Evolutionary conservation across 352 stramenopile genomes (phyloP), one percentile per base, ranked within the genome.

Genomic region (Pythium diclinum): DNA sequence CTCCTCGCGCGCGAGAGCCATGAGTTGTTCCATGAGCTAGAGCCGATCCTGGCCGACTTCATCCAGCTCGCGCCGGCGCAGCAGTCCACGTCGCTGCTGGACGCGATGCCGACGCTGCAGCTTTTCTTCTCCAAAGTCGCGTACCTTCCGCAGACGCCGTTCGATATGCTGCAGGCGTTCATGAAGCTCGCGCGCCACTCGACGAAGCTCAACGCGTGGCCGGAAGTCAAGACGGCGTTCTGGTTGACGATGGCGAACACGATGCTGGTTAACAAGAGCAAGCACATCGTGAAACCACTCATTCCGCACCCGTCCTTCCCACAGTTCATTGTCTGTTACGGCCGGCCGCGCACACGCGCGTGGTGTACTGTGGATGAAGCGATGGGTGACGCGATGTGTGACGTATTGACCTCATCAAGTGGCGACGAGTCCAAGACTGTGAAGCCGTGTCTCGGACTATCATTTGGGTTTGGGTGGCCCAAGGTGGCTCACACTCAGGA

Each of bases 1-100:
- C 51, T 8, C 2, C 51, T 56, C 51, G 51, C 51, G 14, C 51
- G 17, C 3, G 51, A 56, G 30, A 56, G 51, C 51, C 32, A 56
- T 16, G 17, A 56, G 51, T 10, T 56, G 28, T 25, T 56, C 49
- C 21, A 36, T 21, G 19, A 56, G 4, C 21, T 46, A 6, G 40
- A 23, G 16, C 40, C 40, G 16, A 16, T 47, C 16, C 40, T 47
- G 16, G 14, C 4, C 40, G 17, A 21, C 16, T 47, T 47, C 40
- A 23, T 47, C 16, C 40, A 23, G 8, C 40, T 56, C 51, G 13
- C 14, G 30, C 28, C 32, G 3, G 32, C 51, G 25, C 25, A 17
- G 6, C 42, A 56, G 16, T 8, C 25, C 25, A 38, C 32, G 5
- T 42, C 51, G 25, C 51, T 25, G 3, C 10, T 11, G 6, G 7